Evolutionary conservation across 2,329 filamentous ascomycete species (phyloP), one percentile per base, ranked within the genome.

Genomic region (Alternaria angustiovoidea): DNA sequence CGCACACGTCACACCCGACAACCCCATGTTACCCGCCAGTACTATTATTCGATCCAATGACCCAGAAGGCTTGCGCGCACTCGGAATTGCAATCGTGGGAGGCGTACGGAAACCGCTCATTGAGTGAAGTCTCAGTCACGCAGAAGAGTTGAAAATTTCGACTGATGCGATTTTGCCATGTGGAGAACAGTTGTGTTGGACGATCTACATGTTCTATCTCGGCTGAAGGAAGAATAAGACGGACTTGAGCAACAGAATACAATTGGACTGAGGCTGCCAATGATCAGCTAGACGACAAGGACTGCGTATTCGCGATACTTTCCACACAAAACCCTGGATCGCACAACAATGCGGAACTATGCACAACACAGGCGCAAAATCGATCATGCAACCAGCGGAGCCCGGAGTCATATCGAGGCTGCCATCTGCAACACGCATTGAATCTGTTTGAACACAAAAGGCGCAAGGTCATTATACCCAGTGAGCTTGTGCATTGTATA

Each of bases 1-100:
- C 2, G 91, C 92, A 16, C 88, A 91, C 63, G 90, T 98, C 62
- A 93, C 94, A 68, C 91, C 91, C 0, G 92, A 96, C 63, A 95
- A 95, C 70, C 95, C 94, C 0, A 94, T 96, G 89, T 81, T 97
- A n/a, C 94, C 95, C 1, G 90, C 94, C 1, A 89, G 90, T 63
- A 89, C 87, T 7, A 95, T 99, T 64, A 87, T 98, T 59, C 85
- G 91, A 51, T 89, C 92, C 5, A 89, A 86, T 62, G 94, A 98
- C 75, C 88, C 83, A 34, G 83, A 86, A 51, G 87, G 87, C 32
- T 80, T 90, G 53, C 81, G 84, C 49, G 82, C 84, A 54, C 74
- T 91, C 18, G 88, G 88, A 4, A 85, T 90, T 62, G 84, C 87
- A 2, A 85, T 89, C 65, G 87, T 90, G 7, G 87, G 86, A 7